Evolutionary conservation across 805 yeast genomes (phyloP).

Genomic region (Metschnikowia baotianmanensis): DNA sequence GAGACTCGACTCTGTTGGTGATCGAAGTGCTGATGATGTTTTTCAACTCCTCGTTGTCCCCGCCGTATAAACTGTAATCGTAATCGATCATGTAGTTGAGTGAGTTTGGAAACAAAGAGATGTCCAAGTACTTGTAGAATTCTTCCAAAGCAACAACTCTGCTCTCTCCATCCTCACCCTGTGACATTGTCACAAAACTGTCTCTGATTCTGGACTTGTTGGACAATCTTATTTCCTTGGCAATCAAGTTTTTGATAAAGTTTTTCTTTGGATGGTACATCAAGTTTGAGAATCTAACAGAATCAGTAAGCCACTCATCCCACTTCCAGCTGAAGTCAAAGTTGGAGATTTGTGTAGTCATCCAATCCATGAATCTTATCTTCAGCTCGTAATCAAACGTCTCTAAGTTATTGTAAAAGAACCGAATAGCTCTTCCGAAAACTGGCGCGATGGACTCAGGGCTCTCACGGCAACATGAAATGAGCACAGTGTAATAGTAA

Average conservation of each 20-base stretch:
- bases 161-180: conserved; percentile 21
- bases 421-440: conserved; percentile 84
- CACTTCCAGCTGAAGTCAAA: conserved; percentile 97
- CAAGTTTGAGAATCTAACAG: conserved; percentile 42
- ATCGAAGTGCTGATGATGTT: conserved; percentile 27
- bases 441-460: conserved; percentile 83
- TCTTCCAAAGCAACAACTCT: conserved; percentile 29
- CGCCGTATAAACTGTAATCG: conserved; percentile 37
- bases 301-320: conserved; percentile 84
- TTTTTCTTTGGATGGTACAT: conserved; percentile 69
- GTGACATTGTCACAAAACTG: conserved; percentile 48
- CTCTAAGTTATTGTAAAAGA: conserved; percentile 65
- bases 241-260: conserved; percentile 74
- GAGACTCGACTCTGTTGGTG: conserved; percentile 24
- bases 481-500: conserved; percentile 80
- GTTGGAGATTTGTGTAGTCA: conserved; percentile 87
- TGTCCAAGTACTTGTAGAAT: conserved; percentile 38
- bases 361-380: conserved; percentile 80
- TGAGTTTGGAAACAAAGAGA: conserved; percentile 32
- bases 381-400: conserved; percentile 71
- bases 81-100: conserved; percentile 30
- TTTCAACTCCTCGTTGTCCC: conserved; percentile 24
- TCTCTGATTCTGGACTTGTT: conserved; percentile 67
- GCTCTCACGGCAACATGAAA: conserved; percentile 81
- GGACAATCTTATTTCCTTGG: conserved; percentile 82